Evolutionary conservation across 148 eudicot species (phyloP), one percentile per base, ranked within the genome.

Genomic region (Silene uniflora): DNA sequence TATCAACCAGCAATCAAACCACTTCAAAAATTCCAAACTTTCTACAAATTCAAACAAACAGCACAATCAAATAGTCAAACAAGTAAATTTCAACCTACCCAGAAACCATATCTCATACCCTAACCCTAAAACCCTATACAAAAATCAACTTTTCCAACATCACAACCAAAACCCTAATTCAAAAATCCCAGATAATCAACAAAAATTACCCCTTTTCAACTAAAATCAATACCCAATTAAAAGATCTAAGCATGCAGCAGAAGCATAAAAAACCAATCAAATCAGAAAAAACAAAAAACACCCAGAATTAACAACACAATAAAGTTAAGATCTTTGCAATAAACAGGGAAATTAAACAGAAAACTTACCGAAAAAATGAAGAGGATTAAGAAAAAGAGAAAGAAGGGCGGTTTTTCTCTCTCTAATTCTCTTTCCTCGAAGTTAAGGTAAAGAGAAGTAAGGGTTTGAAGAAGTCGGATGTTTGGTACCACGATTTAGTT

Each of bases 211-310:
- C 72, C 29, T 46, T 44, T 12, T 69, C 1, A 3, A 47, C 6
- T 13, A 52, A 54, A 6, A 16, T 52, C 22, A 54, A 54, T 0
- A 71, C 12, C 62, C 62, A 71, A 46, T 8, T n/a, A 4, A 52
- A 71, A 71, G 73, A 71, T 71, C 73, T 71, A 55, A 52, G 1
- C 62, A 25, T 71, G 44, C 61, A 71, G 8, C 42, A 71, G 10
- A 71, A 71, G 3, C 49, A 18, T 67, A 2, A 67, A 67, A 17
- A 3, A 22, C 0, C 19, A 61, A 61, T 61, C 22, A 71, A 71
- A 71, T 6, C 13, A 54, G 1, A 23, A 24, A 13, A 8, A 54
- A 54, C 6, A 18, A 12, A 71, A 27, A 3, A 54, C 0, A 52
- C 42, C 44, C 73, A 54, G 10, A 12, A 52, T 1, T 1, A 6